Evolutionary conservation across 257 asterid genomes (phyloP).

Genomic region (Solanum clarkiae): DNA sequence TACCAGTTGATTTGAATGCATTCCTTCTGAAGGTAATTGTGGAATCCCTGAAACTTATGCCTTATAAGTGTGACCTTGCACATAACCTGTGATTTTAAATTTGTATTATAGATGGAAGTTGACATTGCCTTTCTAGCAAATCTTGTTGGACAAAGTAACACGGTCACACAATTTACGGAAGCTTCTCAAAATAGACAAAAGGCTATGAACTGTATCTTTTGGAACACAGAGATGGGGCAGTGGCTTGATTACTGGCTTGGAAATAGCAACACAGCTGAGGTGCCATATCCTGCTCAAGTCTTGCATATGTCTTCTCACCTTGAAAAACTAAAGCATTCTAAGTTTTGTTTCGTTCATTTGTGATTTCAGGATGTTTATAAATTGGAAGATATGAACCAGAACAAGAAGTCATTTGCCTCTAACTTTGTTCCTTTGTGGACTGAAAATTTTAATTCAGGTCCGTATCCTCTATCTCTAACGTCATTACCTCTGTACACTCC

Average conservation of each 20-base stretch:
- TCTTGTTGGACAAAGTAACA: constrained; percentile 31
- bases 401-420: not conserved
- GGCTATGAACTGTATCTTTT: constrained; percentile 56
- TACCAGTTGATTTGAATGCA: constrained; percentile 89
- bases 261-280: constrained; percentile 20
- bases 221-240: constrained; percentile 65
- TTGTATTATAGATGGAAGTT: constrained; percentile 63
- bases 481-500: not conserved
- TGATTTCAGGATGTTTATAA: constrained; percentile 29
- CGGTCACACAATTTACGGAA: constrained; percentile 21
- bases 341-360: not conserved
- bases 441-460: constrained; percentile 51
- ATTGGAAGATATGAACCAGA: constrained; percentile 49
- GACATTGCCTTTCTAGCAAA: constrained; percentile 58
- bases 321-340: not conserved
- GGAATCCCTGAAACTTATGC: not conserved
- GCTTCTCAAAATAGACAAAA: constrained; percentile 48
- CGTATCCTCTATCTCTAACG: not conserved
- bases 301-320: not conserved
- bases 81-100: not conserved
- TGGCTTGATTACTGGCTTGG: constrained; percentile 89
- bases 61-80: not conserved
- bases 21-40: constrained; percentile 57
- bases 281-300: not conserved
- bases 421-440: constrained; percentile 60